Conservation (phyloP, 805 yeast genomes). For the Hanseniaspora lindneri region DNA sequence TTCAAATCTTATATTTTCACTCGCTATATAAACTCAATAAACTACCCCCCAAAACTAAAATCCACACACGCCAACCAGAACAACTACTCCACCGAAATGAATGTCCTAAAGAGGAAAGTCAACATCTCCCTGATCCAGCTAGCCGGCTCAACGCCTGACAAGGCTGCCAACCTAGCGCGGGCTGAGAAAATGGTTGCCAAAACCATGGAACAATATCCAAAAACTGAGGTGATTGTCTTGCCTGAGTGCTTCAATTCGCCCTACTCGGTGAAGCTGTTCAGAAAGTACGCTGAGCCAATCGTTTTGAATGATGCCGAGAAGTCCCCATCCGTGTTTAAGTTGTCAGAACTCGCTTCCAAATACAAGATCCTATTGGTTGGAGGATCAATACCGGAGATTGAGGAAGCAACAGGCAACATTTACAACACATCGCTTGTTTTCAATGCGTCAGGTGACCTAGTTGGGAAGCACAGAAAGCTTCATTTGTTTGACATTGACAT, state of each 20-base stretch:
- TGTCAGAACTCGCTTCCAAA: slow-evolving; percentile 56
- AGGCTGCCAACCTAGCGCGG: slow-evolving; percentile 59
- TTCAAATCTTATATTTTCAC: too few relatives aligned
- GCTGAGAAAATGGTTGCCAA: slow-evolving; percentile 51
- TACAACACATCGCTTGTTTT: slow-evolving; percentile 70
- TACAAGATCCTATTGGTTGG: slow-evolving; percentile 61
- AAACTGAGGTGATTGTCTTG: slow-evolving; percentile 64
- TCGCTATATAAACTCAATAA: too few relatives aligned
- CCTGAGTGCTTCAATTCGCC: slow-evolving; percentile 98
- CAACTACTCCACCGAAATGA: background rate
- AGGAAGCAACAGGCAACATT: slow-evolving; percentile 41
- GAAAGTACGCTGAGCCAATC: slow-evolving; percentile 77
- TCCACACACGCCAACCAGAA: background rate
- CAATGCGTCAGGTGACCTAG: slow-evolving; percentile 55
- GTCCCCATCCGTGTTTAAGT: slow-evolving; percentile 40
- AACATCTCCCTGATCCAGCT: slow-evolving; percentile 80
- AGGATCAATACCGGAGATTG: slow-evolving; percentile 82
- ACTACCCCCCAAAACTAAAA: too few relatives aligned
- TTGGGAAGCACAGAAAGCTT: slow-evolving; percentile 82
- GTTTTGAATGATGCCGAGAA: slow-evolving; percentile 53
- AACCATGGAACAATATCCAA: slow-evolving; percentile 48
- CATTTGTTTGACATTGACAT: slow-evolving; percentile 89
- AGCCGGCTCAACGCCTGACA: slow-evolving; percentile 58
- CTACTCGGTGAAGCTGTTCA: slow-evolving; percentile 74
- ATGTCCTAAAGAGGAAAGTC: slow-evolving; percentile 37